Evolutionary conservation across 2,329 filamentous ascomycete species (phyloP), one percentile per base, ranked within the genome.

Genomic region (Penicillium janthinellum): DNA sequence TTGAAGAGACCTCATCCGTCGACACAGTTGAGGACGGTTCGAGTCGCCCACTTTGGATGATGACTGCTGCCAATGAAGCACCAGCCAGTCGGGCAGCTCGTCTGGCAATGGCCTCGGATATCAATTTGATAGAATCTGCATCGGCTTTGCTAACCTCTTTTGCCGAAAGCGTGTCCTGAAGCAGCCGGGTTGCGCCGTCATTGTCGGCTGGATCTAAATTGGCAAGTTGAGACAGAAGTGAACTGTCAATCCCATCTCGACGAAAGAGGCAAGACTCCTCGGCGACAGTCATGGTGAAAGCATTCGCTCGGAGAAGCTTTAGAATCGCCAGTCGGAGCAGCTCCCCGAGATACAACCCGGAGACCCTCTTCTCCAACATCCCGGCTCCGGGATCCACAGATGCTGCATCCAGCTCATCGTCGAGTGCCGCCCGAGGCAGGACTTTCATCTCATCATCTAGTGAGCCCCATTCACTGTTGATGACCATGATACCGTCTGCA

Each of bases 351-450:
- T 55, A 55, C 12, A 55, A 28, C 3, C 52, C 52, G 0, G 52
- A 55, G 5, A 55, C 52, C 12, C 52, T 31, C 52, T 55, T 55
- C 31, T 55, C 52, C 31, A 55, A 15, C 41, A 55, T 45, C 15
- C 41, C 38, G 7, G 2, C 22, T 25, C 39, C 41, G 12, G 52
- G 41, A 25, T 55, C 41, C 14, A 37, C 39, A 3, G 52, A 55
- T 12, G 28, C 28, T 6, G 39, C 28, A 34, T 55, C 52, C 6
- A 55, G 31, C 14, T 45, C 20, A 25, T 45, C 41, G 28, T 55
- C 52, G 17, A 55, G 38, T n/a, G 28, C 4, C 11, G 51, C 45
- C 14, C 51, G 51, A 2, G 51, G 51, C 25, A 54, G 20, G 4
- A 54, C 51, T 11, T 31, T 37, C 52, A 47, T 55, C 35, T 37